Conservation (phyloP, 768 basidiomycete species). For the Postia placenta region DNA sequence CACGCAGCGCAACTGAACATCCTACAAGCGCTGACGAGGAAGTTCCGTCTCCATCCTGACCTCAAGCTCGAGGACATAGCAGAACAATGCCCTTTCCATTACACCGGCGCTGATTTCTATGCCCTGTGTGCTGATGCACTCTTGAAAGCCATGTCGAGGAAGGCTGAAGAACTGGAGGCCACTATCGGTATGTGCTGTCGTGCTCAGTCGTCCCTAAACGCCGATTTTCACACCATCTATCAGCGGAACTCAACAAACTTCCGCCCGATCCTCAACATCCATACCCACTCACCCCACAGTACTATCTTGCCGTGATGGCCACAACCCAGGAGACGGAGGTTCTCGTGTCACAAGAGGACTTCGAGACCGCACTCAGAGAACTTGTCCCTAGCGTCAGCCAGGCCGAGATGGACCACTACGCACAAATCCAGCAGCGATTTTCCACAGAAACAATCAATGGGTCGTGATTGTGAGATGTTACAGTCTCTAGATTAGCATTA, state of each 20-base stretch:
- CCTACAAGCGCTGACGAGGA: slow-evolving; percentile 84
- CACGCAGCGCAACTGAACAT: slow-evolving; percentile 84
- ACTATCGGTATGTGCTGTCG: slow-evolving; percentile 53
- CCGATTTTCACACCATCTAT: not conserved
- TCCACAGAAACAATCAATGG: slow-evolving; percentile 26
- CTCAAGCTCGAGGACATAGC: slow-evolving; percentile 62
- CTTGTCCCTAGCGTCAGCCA: slow-evolving; percentile 80
- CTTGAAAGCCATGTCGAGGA: slow-evolving; percentile 89
- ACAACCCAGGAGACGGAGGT: slow-evolving; percentile 62
- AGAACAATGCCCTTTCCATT: slow-evolving; percentile 80
- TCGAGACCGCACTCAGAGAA: slow-evolving; percentile 61
- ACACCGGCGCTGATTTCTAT: slow-evolving; percentile 97
- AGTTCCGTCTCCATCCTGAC: slow-evolving; percentile 74
- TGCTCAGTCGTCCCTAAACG: not conserved
- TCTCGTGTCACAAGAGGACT: slow-evolving; percentile 71
- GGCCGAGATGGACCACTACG: slow-evolving; percentile 83
- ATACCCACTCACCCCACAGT: slow-evolving; percentile 77
- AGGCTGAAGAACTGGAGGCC: slow-evolving; percentile 71
- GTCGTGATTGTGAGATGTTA: not conserved
- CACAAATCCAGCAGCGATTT: slow-evolving; percentile 63
- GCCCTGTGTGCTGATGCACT: slow-evolving; percentile 96
- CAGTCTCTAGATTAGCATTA: not conserved
- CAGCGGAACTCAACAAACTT: slow-evolving; percentile 37
- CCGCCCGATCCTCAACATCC: slow-evolving; percentile 43
- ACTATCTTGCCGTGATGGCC: slow-evolving; percentile 84